Base-by-base conservation (phyloP, 2,329 filamentous ascomycete genomes). In the Acephala macrosclerotiorum region DNA sequence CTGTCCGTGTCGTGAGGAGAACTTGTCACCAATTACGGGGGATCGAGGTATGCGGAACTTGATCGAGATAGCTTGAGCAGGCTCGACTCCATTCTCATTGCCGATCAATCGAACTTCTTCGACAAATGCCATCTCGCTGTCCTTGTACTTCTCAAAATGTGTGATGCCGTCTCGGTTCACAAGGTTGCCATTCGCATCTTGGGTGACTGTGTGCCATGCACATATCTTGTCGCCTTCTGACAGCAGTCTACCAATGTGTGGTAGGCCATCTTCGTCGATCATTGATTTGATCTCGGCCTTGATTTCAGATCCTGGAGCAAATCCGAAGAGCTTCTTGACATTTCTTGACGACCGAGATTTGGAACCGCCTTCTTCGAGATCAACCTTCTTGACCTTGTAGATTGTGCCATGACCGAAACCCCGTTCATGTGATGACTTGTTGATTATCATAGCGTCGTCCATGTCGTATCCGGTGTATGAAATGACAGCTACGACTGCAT, bases 381-480 rank as follows among this genome's bases (percentile, higher is more conserved):
- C 89, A 75, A 96, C 89, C 75, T 96, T 92, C 81, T 98, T 97
- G 9, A 94, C 97, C 83, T 99, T 99, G 85, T 97, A 99, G 73
- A 99, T 94, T 5, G 94, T 96, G 63, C 96, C 96, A 75, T 98
- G 89, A 42, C 94, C 95, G 75, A 99, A 98, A 16, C 96, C 96
- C 72, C 96, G 89, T 80, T 99, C 96, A 79, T 97, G 93, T 2
- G 95, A 90, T 22, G 94, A 97, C 79, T 98, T 98, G 84, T 98
- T 98, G 77, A 99, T 85, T 77, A 99, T 98, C 95, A 98, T 98
- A 77, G 96, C 96, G 81, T 99, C 96, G 84, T 99, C 96, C 96
- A 99, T 99, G 85, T 99, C 96, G 81, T 98, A 99, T 60, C 95
- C 96, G 1, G 95, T 98, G 79, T 99, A 99, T 0, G 95, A 97